Base-by-base conservation (phyloP, 805 yeast genomes). In the Yarrowia sp. region DNA sequence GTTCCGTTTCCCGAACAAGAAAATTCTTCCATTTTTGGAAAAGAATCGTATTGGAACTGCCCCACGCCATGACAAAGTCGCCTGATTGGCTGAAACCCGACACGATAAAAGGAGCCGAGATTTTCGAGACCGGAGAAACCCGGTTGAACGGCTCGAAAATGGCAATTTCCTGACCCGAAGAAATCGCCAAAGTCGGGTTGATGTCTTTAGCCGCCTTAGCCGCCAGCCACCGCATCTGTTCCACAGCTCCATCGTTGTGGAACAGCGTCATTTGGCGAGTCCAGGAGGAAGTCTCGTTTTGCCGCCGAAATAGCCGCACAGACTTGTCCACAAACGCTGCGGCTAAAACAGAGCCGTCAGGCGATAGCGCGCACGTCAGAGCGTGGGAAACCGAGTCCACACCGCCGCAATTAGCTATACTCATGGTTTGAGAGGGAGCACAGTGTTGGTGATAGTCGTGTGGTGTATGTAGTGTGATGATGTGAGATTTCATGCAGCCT, bases 301-400 rank as follows among this genome's bases (percentile, higher is more conserved):
- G 32, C 32, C 32, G 32, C 32, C 32, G 8, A 26, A 59, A 59
- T 2, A 59, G 45, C 8, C 42, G 52, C 35, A 59, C 50, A 3
- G 65, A 43, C 12, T 43, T 45, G 65, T 59, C 65, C 35, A 45
- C 41, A 36, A 59, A 59, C 5, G 65, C 50, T 8, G 12, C 65
- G 2, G 65, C 65, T 5, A 59, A 22, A 35, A n/a, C 8, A n/a
- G 26, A 35, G 7, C 52, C 65, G 16, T 59, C 65, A 2, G 59
- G 45, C 8, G 59, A 53, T 8, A 53, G 14, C 35, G 19, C 32
- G 36, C 59, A 38, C 45, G 45, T n/a, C 59, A 53, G 43, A 16
- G 59, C 59, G 15, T 40, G 59, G 10, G 59, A 16, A 11, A 53
- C 40, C 3, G 35, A 22, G 42, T 38, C 58, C n/a, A 36, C 58